Percentiles rank a stretch among this genome's conserved stretches.
These are phyloP conservation scores for Grifola frondosa DNA, from an alignment of 1,284 basidiomycete genomes.

Conservation along the genomic window DNA sequence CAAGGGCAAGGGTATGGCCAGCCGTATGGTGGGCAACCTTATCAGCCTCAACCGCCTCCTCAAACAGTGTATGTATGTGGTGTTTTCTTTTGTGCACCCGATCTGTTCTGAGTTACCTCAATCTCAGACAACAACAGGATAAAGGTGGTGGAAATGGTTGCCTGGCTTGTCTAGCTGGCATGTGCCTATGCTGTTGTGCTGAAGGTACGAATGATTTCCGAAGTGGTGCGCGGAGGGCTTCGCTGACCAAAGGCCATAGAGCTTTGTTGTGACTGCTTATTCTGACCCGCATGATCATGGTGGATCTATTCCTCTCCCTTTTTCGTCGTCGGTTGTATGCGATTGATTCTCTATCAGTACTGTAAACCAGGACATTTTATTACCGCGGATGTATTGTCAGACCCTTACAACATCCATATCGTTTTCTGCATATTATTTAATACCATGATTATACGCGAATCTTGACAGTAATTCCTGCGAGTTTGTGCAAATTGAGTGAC, in stretches of 20 bases:
- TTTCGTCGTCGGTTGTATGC: no score
- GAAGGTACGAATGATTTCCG: constrained; percentile 52
- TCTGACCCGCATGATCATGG: constrained; percentile 38
- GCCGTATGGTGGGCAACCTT: constrained; percentile 35
- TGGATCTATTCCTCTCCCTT: constrained; percentile 1
- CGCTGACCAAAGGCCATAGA: constrained; percentile 43
- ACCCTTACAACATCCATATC: no score
- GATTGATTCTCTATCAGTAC: constrained; percentile 10
- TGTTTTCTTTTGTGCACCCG: background rate
- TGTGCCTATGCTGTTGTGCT: constrained; percentile 73
- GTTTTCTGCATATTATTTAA: no score
- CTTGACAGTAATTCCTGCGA: no score
- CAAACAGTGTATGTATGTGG: constrained; percentile 73
- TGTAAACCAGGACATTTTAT: constrained; percentile 17
- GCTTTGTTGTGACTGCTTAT: constrained; percentile 68
- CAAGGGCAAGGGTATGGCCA: constrained; percentile 37
- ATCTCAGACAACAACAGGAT: constrained; percentile 33
- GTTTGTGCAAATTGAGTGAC: no score
- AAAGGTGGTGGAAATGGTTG: constrained; percentile 47
- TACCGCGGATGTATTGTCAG: no score
- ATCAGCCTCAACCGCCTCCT: constrained; percentile 67
- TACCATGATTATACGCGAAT: no score
- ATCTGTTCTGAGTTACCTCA: background rate
- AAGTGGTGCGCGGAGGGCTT: no score
- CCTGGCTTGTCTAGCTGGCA: constrained; percentile 70